Base-by-base conservation (phyloP, 805 yeast species). In the Wickerhamiella qilinensis region DNA sequence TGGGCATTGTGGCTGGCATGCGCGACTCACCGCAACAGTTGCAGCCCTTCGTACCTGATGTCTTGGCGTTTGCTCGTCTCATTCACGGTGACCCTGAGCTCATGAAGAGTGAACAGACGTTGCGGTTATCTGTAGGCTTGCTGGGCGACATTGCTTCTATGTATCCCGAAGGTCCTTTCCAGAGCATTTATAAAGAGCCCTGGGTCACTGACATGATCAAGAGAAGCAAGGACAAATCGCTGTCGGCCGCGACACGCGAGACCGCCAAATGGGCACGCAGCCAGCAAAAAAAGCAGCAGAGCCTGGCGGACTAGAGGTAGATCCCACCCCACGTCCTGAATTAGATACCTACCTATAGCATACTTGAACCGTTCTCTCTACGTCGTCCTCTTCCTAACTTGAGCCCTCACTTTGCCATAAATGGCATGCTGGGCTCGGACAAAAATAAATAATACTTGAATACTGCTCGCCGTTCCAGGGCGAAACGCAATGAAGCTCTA, bases 211-310 rank as follows among this genome's bases (percentile, higher is more conserved):
- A 73, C 20, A 71, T 82, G 54, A 77, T 91, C 54, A 77, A 74
- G 56, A 77, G 86, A 18, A 73, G 91, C 58, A 53, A 71, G 38
- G 77, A 76, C 54, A 66, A 69, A 44, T 49, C 65, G 24, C 81
- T 75, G 54, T 64, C 73, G 27, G 73, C 71, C 49, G 62, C 68
- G 39, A 84, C 96, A 11, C 75, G 73, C 55, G 91, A 80, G 52
- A 82, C 94, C n/a, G 96, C 96, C 7, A 73, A 86, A 61, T 91
- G 97, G 97, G 96, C 98, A 14, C 73, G 91, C 49, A 94, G 81
- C 52, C 94, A 77, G 60, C 82, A 73, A 55, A 72, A 71, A 58
- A 62, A 63, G 43, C 62, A 57, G 33, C 33, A n/a, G 5, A 7
- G 4, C 20, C 7, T 28, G n/a, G 30, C 12, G 11, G 8, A 24